Evolutionary conservation across 805 yeast genomes (phyloP).

Genomic region (Cyberlindnera amylophila): DNA sequence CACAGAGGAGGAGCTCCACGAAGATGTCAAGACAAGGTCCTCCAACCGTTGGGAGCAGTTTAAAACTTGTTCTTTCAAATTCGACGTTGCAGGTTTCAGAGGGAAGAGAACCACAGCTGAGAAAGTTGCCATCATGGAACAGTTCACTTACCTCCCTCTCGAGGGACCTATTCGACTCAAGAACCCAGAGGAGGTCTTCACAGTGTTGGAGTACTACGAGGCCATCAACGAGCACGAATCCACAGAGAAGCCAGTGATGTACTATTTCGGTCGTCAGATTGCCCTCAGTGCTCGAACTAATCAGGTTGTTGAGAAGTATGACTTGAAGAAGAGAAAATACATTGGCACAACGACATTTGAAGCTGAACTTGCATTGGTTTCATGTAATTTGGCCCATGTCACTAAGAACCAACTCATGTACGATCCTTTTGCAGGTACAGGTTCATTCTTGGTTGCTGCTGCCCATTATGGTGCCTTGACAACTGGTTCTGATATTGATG

Average conservation of each 20-base stretch:
- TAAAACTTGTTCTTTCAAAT: slow-evolving; percentile 59
- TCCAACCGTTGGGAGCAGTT: slow-evolving; percentile 28
- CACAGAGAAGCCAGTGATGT: slow-evolving; percentile 45
- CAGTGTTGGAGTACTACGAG: slow-evolving; percentile 71
- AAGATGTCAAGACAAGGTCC: slow-evolving; percentile 31
- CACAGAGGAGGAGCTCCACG: slow-evolving; percentile 55
- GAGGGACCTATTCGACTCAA: slow-evolving; percentile 78
- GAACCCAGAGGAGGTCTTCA: slow-evolving; percentile 64
- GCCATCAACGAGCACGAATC: slow-evolving; percentile 41
- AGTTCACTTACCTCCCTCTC: slow-evolving; percentile 65
- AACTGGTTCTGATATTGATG: slow-evolving; percentile 89
- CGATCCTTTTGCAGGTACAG: slow-evolving; percentile 97
- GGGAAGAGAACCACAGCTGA: slow-evolving; percentile 54
- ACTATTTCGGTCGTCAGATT: slow-evolving; percentile 77
- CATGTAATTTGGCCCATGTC: slow-evolving; percentile 83
- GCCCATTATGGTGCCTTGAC: slow-evolving; percentile 78
- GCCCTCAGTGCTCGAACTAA: slow-evolving; percentile 57
- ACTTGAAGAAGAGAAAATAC: slow-evolving; percentile 75
- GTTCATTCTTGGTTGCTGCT: slow-evolving; percentile 87
- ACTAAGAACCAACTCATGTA: slow-evolving; percentile 62
- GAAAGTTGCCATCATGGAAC: slow-evolving; percentile 62
- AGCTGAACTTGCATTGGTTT: slow-evolving; percentile 83
- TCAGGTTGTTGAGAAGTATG: slow-evolving; percentile 71
- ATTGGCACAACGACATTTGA: slow-evolving; percentile 97
- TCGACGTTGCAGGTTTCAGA: slow-evolving; percentile 74